Evolutionary conservation across 2,329 filamentous ascomycete genomes (phyloP), one percentile per base, ranked within the genome.

Genomic region (Xylariaceae sp.): DNA sequence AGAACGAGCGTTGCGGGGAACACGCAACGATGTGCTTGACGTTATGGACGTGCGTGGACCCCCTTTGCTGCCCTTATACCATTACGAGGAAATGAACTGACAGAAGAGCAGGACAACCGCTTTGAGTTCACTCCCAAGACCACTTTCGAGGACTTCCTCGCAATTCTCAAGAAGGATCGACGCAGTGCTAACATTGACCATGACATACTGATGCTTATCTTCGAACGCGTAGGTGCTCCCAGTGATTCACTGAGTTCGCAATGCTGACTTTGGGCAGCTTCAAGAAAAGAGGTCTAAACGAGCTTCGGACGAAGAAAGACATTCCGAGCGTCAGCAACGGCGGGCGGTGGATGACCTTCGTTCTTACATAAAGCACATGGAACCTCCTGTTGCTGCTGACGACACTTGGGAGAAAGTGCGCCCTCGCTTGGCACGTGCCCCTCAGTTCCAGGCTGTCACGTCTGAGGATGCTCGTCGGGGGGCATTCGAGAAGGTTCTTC

Each of bases 401-500:
- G 90, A 96, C 58, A 87, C 81, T 37, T 98, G 88, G 76, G 90
- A 96, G 50, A 81, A 85, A 65, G 76, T 95, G 53, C 81, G 80
- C 55, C 70, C 80, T 47, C 82, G 86, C 42, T 70, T 98, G 44
- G 77, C 84, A 50, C 84, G 84, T 53, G 76, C 75, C 48, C 79
- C 88, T 38, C 92, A 96, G 59, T 98, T 85, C 63, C 77, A 82
- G 58, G 82, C 82, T 33, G 73, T 96, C 31, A 70, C 80, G 44
- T 81, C 83, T 27, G 92, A 98, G 45, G 87, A 94, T 33, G 70
- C 83, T 41, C 83, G 89, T 37, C 78, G 80, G 42, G 72, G 75
- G 45, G 90, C 87, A 11, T 96, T 95, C 61, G 89, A 95, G 37
- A 96, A 94, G 63, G 77, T 88, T 51, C 79, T 95, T 48, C 83